Evolutionary conservation across 78 protist species (phyloP).

Genomic region (Planoprotostelium fungivorum): DNA sequence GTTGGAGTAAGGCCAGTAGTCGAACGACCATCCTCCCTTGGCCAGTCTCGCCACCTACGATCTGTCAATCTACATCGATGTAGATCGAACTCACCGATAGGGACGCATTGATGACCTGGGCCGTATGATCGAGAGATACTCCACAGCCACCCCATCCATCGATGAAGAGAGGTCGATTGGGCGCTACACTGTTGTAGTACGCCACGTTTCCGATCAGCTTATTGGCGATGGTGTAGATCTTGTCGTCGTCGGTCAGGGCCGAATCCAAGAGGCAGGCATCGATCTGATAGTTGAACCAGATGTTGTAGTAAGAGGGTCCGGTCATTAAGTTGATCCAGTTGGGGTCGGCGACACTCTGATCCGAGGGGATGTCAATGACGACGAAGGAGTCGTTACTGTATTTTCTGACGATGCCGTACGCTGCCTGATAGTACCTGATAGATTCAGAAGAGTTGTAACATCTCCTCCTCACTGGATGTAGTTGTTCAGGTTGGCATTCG

Average conservation of each 20-base stretch:
- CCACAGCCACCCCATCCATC: neutral
- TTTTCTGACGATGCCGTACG: neutral
- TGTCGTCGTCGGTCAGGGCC: too few relatives aligned
- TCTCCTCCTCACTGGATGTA: too few relatives aligned
- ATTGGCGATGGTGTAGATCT: neutral
- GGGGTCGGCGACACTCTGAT: too few relatives aligned
- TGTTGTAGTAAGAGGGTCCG: too few relatives aligned
- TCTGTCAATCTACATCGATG: neutral
- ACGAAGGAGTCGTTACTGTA: neutral
- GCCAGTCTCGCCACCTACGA: neutral
- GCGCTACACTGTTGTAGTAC: neutral
- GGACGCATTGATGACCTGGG: neutral
- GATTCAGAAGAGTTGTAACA: too few relatives aligned
- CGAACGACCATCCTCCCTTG: neutral
- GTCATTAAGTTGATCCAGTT: too few relatives aligned
- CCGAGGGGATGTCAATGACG: neutral
- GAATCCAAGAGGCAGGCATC: too few relatives aligned
- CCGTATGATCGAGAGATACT: neutral
- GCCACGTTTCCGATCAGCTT: neutral
- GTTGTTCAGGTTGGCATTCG: too few relatives aligned
- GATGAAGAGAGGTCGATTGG: neutral
- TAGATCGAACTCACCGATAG: neutral
- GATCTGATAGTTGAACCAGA: too few relatives aligned
- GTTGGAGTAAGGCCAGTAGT: neutral
- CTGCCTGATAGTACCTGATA: neutral